Conservation (phyloP, 148 eudicot species). For the Euryodendron excelsum region DNA sequence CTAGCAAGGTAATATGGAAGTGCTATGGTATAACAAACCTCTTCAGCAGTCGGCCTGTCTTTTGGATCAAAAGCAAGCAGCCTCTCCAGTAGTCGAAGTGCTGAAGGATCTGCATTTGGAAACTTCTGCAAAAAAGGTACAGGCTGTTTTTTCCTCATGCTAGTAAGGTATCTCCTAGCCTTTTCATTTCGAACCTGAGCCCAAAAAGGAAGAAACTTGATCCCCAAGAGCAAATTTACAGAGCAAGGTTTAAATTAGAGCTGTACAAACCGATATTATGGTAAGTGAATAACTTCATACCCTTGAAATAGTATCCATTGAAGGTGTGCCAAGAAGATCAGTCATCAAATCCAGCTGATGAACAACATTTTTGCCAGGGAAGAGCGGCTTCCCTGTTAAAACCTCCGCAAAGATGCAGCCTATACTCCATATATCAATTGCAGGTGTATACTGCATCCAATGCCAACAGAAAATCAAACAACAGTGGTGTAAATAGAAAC, state of each 20-base stretch:
- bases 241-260: not conserved
- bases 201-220: constrained; percentile 10
- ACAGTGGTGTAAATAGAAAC: not conserved
- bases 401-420: constrained; percentile 75
- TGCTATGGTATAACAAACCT: constrained; percentile 33
- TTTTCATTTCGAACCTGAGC: constrained; percentile 59
- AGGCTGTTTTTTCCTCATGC: constrained; percentile 65
- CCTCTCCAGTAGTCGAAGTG: constrained; percentile 52
- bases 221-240: constrained; percentile 1
- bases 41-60: constrained; percentile 67
- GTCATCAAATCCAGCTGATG: constrained; percentile 68
- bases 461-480: not conserved
- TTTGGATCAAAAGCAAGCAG: constrained; percentile 70
- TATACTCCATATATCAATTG: constrained; percentile 67
- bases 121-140: constrained; percentile 51
- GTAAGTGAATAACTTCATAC: constrained; percentile 23
- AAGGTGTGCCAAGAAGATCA: constrained; percentile 64
- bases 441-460: constrained; percentile 54
- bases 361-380: constrained; percentile 66
- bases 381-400: constrained; percentile 57
- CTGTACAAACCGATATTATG: constrained; percentile 4
- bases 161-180: constrained; percentile 63
- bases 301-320: constrained; percentile 53
- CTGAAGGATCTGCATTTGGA: constrained; percentile 60
- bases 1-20: not conserved